These are phyloP conservation scores for Cardiospermum halicacabum DNA, from an alignment of 345 rosid species.

Conservation along the genomic window DNA sequence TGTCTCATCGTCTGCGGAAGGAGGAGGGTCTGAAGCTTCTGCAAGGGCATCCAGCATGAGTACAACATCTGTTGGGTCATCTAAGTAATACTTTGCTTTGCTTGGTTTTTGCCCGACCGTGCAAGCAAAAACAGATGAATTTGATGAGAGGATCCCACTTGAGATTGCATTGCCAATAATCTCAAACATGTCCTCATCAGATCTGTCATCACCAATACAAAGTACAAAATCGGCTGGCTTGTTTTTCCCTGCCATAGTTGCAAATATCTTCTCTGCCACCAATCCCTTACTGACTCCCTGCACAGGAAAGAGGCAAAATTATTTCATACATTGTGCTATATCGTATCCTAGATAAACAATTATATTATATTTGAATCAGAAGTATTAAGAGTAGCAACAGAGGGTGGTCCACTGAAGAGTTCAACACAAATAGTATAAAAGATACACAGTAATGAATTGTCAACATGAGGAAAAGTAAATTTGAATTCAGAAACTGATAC, in stretches of 20 bases:
- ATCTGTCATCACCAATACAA: slow-evolving; percentile 73
- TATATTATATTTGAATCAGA: neutral
- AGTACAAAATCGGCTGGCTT: slow-evolving; percentile 56
- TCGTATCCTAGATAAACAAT: neutral
- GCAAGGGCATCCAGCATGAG: slow-evolving; percentile 59
- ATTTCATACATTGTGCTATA: neutral
- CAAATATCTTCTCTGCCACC: slow-evolving; percentile 54
- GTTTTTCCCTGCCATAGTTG: slow-evolving; percentile 40
- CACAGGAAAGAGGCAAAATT: slow-evolving; percentile 12
- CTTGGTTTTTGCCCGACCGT: slow-evolving; percentile 97
- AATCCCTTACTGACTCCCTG: slow-evolving; percentile 67
- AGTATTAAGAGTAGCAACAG: neutral
- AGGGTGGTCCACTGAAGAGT: neutral
- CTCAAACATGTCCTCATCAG: slow-evolving; percentile 81
- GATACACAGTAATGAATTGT: neutral
- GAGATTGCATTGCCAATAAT: slow-evolving; percentile 36
- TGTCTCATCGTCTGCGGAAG: slow-evolving; percentile 16
- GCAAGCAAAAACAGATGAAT: slow-evolving; percentile 63
- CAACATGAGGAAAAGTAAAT: neutral
- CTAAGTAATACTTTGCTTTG: slow-evolving; percentile 89
- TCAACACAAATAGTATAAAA: neutral
- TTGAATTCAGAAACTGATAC: neutral
- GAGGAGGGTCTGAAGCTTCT: slow-evolving; percentile 45
- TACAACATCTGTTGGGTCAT: slow-evolving; percentile 53
- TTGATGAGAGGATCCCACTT: slow-evolving; percentile 34